Evolutionary conservation across 1,284 basidiomycete genomes (phyloP).

Genomic region (Chondrostereum purpureum): DNA sequence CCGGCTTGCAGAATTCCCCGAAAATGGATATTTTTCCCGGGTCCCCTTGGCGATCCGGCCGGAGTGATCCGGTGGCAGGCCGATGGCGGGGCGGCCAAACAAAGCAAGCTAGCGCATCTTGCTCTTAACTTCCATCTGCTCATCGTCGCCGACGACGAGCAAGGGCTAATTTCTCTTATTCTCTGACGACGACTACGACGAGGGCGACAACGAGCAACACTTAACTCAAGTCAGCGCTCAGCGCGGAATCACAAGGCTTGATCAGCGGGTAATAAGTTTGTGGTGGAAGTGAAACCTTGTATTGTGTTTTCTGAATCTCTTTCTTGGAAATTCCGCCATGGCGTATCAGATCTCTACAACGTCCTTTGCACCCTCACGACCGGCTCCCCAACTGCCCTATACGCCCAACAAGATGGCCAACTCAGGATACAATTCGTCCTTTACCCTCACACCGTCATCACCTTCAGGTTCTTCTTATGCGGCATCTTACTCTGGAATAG

Average conservation of each 20-base stretch:
- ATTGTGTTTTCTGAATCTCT: not conserved
- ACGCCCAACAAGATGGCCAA: not conserved
- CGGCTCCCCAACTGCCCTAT: not conserved
- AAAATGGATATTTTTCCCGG: too few species aligned
- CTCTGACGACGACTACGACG: not conserved
- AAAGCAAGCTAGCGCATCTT: not conserved
- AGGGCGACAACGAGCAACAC: not conserved
- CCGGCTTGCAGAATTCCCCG: too few species aligned
- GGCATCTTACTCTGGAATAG: conserved; percentile 63
- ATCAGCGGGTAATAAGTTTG: not conserved
- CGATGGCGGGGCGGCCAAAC: not conserved
- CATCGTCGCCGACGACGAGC: not conserved
- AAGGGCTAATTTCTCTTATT: not conserved
- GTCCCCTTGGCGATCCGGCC: not conserved
- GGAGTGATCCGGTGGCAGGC: not conserved
- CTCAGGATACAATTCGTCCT: conserved; percentile 55
- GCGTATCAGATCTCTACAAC: not conserved
- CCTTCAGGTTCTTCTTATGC: conserved; percentile 55
- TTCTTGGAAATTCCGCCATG: not conserved
- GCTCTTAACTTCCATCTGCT: not conserved
- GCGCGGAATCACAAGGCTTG: not conserved
- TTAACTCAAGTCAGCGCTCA: too few species aligned
- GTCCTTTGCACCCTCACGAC: not conserved
- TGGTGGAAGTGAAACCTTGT: not conserved
- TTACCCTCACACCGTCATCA: conserved; percentile 44